These are phyloP conservation scores for Solanum sitiens DNA, from an alignment of 257 asterid species.

Conservation along the genomic window DNA sequence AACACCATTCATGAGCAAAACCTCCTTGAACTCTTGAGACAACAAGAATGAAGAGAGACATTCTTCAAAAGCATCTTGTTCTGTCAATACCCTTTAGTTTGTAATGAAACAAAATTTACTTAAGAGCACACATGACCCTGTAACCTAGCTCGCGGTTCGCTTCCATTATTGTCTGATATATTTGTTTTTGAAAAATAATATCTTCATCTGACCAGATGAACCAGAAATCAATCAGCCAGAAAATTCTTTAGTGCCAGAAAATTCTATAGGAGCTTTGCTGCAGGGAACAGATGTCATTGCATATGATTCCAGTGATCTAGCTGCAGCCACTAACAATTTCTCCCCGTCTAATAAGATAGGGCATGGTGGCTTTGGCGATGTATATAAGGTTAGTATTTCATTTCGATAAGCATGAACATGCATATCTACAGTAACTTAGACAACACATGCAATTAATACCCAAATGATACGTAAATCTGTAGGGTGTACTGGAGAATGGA, in stretches of 20 bases:
- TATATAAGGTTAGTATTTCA: slow-evolving; percentile 24
- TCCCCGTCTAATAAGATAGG: slow-evolving; percentile 27
- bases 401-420: neutral
- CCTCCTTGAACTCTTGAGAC: neutral
- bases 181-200: neutral
- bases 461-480: neutral
- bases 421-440: neutral
- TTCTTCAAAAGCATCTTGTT: neutral
- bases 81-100: neutral
- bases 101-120: neutral
- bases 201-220: neutral
- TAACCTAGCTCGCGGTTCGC: neutral
- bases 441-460: neutral
- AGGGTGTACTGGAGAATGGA: slow-evolving; percentile 23
- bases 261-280: neutral
- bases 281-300: slow-evolving; percentile 1
- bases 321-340: slow-evolving; percentile 30
- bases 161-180: neutral
- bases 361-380: slow-evolving; percentile 45
- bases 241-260: neutral
- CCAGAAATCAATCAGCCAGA: neutral
- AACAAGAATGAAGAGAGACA: neutral
- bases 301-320: neutral
- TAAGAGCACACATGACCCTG: neutral
- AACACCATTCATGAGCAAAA: neutral